Evolutionary conservation across 805 yeast species (phyloP).

Genomic region (Blastobotrys terrestris): DNA sequence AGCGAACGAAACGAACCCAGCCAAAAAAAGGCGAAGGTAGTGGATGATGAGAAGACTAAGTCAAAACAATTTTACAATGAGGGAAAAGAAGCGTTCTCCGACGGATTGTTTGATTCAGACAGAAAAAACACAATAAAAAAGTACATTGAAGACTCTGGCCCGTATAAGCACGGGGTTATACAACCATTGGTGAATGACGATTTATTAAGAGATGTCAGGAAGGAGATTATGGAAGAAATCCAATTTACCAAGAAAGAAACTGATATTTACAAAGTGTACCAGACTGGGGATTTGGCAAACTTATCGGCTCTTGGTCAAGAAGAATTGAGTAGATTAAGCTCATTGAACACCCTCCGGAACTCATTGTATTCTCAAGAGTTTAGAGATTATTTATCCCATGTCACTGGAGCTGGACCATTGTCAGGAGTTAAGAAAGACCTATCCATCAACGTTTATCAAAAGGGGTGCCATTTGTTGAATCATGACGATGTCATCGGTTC

Average conservation of each 20-base stretch:
- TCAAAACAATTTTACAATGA: background rate
- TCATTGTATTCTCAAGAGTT: conserved; percentile 85
- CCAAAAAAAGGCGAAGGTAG: background rate
- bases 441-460: conserved; percentile 83
- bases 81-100: conserved; percentile 7
- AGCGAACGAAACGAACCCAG: background rate
- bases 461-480: conserved; percentile 88
- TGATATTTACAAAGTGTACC: conserved; percentile 82
- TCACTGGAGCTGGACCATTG: conserved; percentile 82
- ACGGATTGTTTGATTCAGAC: conserved; percentile 13
- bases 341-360: conserved; percentile 69
- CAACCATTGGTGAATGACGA: conserved; percentile 67
- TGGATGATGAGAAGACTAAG: conserved; percentile 4
- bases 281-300: conserved; percentile 88
- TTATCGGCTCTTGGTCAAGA: conserved; percentile 75
- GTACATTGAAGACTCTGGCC: conserved; percentile 51
- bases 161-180: conserved; percentile 89
- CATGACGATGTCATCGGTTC: conserved; percentile 98
- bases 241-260: conserved; percentile 95
- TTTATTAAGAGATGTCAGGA: conserved; percentile 69
- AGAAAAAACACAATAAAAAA: conserved; percentile 9
- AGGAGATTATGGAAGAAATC: conserved; percentile 74
- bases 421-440: conserved; percentile 91
- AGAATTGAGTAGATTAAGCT: conserved; percentile 68
- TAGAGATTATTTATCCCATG: conserved; percentile 65